Percentiles rank a stretch among this genome's conserved stretches.
Conservation (phyloP, 495 filamentous ascomycete genomes). For the Penicillium steckii region DNA sequence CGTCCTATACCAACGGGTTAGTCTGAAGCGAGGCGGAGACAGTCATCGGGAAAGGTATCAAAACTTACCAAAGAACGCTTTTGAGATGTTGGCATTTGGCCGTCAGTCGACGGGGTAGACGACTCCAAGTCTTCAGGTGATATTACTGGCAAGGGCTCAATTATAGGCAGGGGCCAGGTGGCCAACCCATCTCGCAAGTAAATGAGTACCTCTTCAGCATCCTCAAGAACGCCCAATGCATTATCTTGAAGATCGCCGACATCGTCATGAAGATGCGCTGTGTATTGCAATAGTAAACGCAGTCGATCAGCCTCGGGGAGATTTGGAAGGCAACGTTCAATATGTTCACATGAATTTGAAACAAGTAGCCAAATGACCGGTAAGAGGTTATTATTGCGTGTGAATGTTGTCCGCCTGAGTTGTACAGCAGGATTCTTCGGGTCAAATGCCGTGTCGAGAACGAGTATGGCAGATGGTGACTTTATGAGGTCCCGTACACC, state of each 20-base stretch:
- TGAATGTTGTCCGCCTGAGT: slow-evolving; percentile 42
- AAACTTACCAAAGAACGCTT: slow-evolving; percentile 40
- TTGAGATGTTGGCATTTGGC: slow-evolving; percentile 13
- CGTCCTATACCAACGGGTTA: slow-evolving; percentile 20
- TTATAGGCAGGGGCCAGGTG: slow-evolving; percentile 42
- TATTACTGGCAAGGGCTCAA: slow-evolving; percentile 39
- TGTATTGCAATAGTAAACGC: slow-evolving; percentile 37
- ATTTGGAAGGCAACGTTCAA: slow-evolving; percentile 51
- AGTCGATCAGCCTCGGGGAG: slow-evolving; percentile 37
- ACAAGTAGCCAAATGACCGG: slow-evolving; percentile 55
- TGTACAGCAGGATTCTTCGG: slow-evolving; percentile 39
- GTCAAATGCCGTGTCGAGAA: slow-evolving; percentile 50
- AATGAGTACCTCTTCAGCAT: slow-evolving; percentile 45
- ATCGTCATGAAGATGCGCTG: slow-evolving; percentile 37
- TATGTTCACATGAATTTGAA: slow-evolving; percentile 55
- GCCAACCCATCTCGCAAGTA: slow-evolving; percentile 36
- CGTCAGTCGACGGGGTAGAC: slow-evolving; percentile 19
- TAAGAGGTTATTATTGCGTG: slow-evolving; percentile 38
- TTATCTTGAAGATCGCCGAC: slow-evolving; percentile 50
- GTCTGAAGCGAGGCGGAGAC: neutral
- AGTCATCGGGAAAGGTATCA: neutral
- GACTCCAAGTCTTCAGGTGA: slow-evolving; percentile 24
- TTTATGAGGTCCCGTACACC: slow-evolving; percentile 37
- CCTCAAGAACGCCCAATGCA: slow-evolving; percentile 42
- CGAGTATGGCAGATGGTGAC: slow-evolving; percentile 50